Evolutionary conservation across 2,329 filamentous ascomycete genomes (phyloP).

Genomic region (Thyridium curvatum): DNA sequence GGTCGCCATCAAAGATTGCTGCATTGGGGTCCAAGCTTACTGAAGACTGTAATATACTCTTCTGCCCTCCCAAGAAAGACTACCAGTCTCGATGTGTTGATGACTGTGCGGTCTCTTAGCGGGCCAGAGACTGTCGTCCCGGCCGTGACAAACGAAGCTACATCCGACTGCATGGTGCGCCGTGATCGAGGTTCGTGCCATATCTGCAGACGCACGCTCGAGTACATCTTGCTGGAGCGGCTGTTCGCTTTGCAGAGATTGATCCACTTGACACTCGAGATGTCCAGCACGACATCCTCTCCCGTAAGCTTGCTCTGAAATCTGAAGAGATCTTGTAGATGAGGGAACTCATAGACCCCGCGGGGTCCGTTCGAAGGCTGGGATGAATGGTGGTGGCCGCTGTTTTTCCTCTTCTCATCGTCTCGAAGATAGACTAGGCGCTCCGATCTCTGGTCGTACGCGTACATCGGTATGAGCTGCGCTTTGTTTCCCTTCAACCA

Average conservation of each 20-base stretch:
- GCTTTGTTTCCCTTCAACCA: conserved; percentile 20
- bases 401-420: conserved; percentile 10
- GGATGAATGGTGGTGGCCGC: conserved; percentile 8
- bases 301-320: conserved; percentile 19
- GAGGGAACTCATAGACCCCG: conserved; percentile 19
- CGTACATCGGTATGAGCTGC: conserved; percentile 19
- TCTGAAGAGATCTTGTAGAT: conserved; percentile 15
- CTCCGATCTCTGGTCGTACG: conserved; percentile 17
- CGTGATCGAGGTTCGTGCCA: conserved; percentile 18
- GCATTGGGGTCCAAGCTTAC: conserved; percentile 6
- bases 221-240: conserved; percentile 14
- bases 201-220: conserved; percentile 18
- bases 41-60: conserved; percentile 19
- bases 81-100: conserved; percentile 14
- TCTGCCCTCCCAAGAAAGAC: conserved; percentile 17
- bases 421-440: conserved; percentile 18
- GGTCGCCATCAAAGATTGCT: neutral
- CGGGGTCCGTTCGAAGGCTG: conserved; percentile 9
- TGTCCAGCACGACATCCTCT: conserved; percentile 20
- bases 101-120: conserved; percentile 13
- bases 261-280: conserved; percentile 17
- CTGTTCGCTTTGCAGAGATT: conserved; percentile 11
- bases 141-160: conserved; percentile 16
- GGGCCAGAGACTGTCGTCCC: conserved; percentile 19
- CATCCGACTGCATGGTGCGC: conserved; percentile 11